Conservation (phyloP, 2,329 filamentous ascomycete species). For the Talaromyces albobiverticillius region DNA sequence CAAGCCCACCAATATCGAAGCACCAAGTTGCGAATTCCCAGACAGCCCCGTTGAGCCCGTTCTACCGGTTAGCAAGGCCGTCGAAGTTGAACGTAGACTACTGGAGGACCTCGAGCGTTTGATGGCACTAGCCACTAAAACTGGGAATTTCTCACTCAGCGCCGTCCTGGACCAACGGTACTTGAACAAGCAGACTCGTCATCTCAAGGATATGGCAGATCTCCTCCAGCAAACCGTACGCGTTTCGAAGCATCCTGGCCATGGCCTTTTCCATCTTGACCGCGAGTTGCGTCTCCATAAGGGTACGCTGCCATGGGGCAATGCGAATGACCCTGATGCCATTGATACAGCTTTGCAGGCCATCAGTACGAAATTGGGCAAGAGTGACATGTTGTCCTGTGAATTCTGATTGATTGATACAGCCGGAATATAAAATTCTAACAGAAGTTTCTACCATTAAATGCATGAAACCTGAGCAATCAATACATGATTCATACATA, state of each 20-base stretch:
- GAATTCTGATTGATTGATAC: not conserved
- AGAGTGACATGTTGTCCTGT: not conserved
- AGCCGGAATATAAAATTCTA: not conserved
- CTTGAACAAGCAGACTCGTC: slow-evolving; percentile 21
- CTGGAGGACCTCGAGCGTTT: slow-evolving; percentile 21
- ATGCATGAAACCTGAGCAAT: not conserved
- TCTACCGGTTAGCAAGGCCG: slow-evolving; percentile 18
- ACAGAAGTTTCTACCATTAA: not conserved
- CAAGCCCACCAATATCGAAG: slow-evolving; percentile 23
- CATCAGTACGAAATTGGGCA: not conserved
- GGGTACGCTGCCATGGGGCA: slow-evolving; percentile 16
- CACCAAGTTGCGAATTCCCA: slow-evolving; percentile 20
- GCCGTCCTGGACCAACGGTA: slow-evolving; percentile 19
- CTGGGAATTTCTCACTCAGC: slow-evolving; percentile 16
- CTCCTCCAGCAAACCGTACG: slow-evolving; percentile 21
- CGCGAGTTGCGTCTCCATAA: slow-evolving; percentile 17
- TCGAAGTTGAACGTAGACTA: slow-evolving; percentile 19
- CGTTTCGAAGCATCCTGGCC: slow-evolving; percentile 23
- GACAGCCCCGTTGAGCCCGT: slow-evolving; percentile 23
- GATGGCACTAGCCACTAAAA: slow-evolving; percentile 16
- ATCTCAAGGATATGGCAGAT: slow-evolving; percentile 24
- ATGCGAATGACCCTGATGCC: slow-evolving; percentile 20
- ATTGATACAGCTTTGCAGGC: not conserved
- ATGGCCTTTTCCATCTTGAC: slow-evolving; percentile 22
- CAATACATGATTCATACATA: not conserved